These are phyloP conservation scores for Zygosaccharomyces bisporus DNA, from an alignment of 805 yeast species.

Conservation along the genomic window DNA sequence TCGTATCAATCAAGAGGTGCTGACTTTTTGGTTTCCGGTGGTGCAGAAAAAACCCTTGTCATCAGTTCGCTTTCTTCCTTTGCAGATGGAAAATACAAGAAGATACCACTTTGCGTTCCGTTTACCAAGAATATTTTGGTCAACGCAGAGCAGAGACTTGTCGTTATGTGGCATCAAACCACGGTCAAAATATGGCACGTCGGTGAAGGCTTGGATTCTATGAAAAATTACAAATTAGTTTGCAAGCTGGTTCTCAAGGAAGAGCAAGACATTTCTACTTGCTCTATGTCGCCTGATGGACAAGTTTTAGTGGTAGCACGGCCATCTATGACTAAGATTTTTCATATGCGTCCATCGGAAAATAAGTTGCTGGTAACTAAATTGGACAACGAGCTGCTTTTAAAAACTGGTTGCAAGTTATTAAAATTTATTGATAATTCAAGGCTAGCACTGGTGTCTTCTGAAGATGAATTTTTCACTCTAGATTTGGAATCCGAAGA, in stretches of 20 bases:
- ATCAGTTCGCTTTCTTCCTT: slow-evolving; percentile 64
- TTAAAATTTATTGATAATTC: slow-evolving; percentile 47
- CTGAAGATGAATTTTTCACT: slow-evolving; percentile 57
- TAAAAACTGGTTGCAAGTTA: slow-evolving; percentile 53
- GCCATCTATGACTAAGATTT: slow-evolving; percentile 61
- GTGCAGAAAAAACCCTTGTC: slow-evolving; percentile 68
- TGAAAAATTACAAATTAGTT: slow-evolving; percentile 46
- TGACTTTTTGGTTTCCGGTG: slow-evolving; percentile 73
- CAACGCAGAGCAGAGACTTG: slow-evolving; percentile 45
- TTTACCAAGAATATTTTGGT: slow-evolving; percentile 50
- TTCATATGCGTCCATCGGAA: slow-evolving; percentile 47
- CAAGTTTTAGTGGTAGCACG: slow-evolving; percentile 69
- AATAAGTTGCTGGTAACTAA: slow-evolving; percentile 48
- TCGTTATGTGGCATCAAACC: slow-evolving; percentile 81
- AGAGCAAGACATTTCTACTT: slow-evolving; percentile 74
- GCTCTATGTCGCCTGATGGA: slow-evolving; percentile 62
- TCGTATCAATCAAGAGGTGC: slow-evolving; percentile 65
- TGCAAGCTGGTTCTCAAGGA: slow-evolving; percentile 63
- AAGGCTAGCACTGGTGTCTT: slow-evolving; percentile 49
- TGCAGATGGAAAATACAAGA: slow-evolving; percentile 63
- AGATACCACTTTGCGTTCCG: slow-evolving; percentile 59
- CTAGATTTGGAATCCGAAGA: slow-evolving; percentile 42
- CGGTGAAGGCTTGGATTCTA: slow-evolving; percentile 31
- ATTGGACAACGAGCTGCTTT: slow-evolving; percentile 40
- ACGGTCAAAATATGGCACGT: slow-evolving; percentile 76